Conservation (phyloP, 306 rosid species). For the Vigna mungo region DNA sequence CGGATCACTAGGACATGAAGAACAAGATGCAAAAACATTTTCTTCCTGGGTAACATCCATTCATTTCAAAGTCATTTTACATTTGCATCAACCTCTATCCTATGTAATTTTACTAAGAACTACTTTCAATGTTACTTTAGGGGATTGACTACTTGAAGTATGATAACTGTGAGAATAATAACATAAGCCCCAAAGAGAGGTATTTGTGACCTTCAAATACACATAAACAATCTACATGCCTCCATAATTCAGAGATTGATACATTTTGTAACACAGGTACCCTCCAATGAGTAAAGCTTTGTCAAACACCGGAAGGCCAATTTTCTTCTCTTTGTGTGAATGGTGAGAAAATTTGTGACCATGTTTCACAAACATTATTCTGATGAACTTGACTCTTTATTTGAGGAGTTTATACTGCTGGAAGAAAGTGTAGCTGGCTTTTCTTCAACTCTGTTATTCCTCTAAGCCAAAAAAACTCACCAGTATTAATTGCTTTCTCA, state of each 20-base stretch:
- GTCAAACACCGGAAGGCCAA: slow-evolving; percentile 55
- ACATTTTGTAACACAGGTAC: slow-evolving; percentile 54
- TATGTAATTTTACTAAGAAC: slow-evolving; percentile 2
- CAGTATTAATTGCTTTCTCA: slow-evolving; percentile 34
- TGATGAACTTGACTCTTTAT: background rate
- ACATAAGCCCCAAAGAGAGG: slow-evolving; percentile 71
- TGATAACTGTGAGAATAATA: slow-evolving; percentile 67
- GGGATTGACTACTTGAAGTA: slow-evolving; percentile 84
- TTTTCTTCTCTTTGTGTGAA: slow-evolving; percentile 77
- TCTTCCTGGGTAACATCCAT: slow-evolving; percentile 73
- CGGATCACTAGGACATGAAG: slow-evolving; percentile 77
- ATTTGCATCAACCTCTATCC: background rate
- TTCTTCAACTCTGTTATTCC: background rate
- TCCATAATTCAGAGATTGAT: slow-evolving; percentile 19
- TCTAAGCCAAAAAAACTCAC: background rate
- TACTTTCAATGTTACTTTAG: slow-evolving; percentile 43
- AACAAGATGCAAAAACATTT: slow-evolving; percentile 78
- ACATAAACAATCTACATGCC: background rate
- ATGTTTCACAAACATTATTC: slow-evolving; percentile 4
- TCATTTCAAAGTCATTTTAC: slow-evolving; percentile 24
- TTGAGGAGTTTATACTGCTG: slow-evolving; percentile 2
- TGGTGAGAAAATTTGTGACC: slow-evolving; percentile 59
- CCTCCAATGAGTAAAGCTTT: slow-evolving; percentile 73
- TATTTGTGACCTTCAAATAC: slow-evolving; percentile 26
- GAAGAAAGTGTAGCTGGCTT: background rate